These are phyloP conservation scores for Emergomyces orientalis DNA, from an alignment of 2,329 filamentous ascomycete genomes.

Conservation along the genomic window DNA sequence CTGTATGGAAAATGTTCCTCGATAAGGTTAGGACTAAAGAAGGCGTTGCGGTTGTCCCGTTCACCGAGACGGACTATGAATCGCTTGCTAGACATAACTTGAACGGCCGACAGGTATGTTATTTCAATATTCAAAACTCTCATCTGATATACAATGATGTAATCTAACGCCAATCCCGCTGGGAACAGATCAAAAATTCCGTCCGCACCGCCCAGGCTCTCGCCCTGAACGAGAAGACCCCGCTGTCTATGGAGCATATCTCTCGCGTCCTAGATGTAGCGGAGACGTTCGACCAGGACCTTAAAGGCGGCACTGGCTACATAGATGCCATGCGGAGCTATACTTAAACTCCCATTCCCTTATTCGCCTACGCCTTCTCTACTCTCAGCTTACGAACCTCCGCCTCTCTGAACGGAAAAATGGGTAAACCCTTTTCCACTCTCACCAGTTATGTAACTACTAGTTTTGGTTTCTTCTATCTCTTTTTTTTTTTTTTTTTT, in stretches of 20 bases:
- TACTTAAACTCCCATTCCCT: slow-evolving; percentile 24
- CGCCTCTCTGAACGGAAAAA: background rate
- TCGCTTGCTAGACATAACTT: slow-evolving; percentile 57
- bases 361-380: background rate
- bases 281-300: slow-evolving; percentile 70
- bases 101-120: slow-evolving; percentile 55
- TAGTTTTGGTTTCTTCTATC: background rate
- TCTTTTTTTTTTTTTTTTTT: background rate
- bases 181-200: slow-evolving; percentile 71
- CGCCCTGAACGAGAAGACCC: slow-evolving; percentile 62
- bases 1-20: slow-evolving; percentile 78
- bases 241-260: slow-evolving; percentile 70
- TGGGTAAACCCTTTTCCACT: background rate
- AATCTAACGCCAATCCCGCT: slow-evolving; percentile 8
- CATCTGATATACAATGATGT: too few relatives aligned
- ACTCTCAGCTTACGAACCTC: background rate
- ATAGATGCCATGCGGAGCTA: slow-evolving; percentile 79
- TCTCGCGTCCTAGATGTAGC: slow-evolving; percentile 74
- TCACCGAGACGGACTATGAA: slow-evolving; percentile 56
- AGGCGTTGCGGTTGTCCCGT: slow-evolving; percentile 41
- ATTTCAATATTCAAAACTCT: slow-evolving; percentile 3
- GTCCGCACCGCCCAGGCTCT: slow-evolving; percentile 75
- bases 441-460: background rate
- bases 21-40: slow-evolving; percentile 60
- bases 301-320: slow-evolving; percentile 72